Percentiles rank a stretch among this genome's conserved stretches.
phyloP scores from a whole-genome alignment of 345 rosid species.

The Brassica cretica region DNA sequence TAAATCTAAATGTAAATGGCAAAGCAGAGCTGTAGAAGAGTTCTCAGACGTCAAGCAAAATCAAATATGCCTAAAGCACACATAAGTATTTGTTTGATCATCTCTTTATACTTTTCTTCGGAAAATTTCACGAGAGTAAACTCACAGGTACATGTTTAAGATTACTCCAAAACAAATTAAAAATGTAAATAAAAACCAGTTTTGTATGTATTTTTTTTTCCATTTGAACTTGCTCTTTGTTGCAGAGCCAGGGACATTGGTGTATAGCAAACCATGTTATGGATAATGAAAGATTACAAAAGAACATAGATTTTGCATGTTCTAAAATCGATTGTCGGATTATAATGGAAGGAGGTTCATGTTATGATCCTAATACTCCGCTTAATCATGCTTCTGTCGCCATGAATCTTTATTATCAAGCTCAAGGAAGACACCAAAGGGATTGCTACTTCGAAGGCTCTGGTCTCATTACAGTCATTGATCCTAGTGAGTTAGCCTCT shows the following conservation, averaged over 20 bases:
- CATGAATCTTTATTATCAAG: conserved; percentile 38
- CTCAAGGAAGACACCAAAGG: conserved; percentile 14
- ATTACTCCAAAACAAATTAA: not conserved
- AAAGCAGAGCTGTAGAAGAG: not conserved
- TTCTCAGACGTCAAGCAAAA: not conserved
- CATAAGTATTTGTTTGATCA: conserved; percentile 11
- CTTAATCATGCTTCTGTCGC: conserved; percentile 27
- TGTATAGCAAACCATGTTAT: conserved; percentile 20
- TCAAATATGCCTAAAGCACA: conserved; percentile 22
- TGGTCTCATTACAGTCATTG: conserved; percentile 14
- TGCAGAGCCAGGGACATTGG: not conserved
- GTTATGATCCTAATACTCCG: not conserved
- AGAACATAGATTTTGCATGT: not conserved
- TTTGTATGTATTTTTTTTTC: not conserved
- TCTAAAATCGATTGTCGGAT: not conserved
- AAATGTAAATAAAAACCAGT: not conserved
- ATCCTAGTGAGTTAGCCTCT: conserved; percentile 34
- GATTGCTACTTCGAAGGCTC: conserved; percentile 16
- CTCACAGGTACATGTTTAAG: conserved; percentile 12
- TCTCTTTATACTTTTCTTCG: not conserved
- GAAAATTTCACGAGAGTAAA: not conserved
- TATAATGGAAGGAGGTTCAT: conserved; percentile 19
- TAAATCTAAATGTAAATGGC: not conserved
- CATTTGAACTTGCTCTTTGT: not conserved
- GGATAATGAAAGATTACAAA: not conserved